These are phyloP conservation scores for Cinnamomum micranthum DNA, from an alignment of 164 flowering plant genomes.

Conservation along the genomic window DNA sequence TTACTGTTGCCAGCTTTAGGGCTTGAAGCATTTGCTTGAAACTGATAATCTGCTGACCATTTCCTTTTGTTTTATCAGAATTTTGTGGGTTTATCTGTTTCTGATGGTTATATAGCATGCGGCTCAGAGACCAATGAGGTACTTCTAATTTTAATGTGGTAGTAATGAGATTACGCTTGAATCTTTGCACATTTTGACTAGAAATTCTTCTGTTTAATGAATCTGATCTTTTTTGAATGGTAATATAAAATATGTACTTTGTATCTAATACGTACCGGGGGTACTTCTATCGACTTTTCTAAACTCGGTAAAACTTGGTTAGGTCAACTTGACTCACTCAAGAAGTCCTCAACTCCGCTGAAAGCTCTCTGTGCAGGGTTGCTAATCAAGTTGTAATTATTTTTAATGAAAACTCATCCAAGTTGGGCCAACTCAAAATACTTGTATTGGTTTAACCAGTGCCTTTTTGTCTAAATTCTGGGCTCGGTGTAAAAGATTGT, in stretches of 20 bases:
- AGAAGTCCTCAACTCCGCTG: too few species aligned
- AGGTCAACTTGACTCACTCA: too few species aligned
- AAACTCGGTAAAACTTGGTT: too few species aligned
- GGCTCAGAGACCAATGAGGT: constrained; percentile 99
- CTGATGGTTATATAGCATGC: constrained; percentile 90
- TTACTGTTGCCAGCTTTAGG: constrained; percentile 1
- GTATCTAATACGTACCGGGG: not conserved
- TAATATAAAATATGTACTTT: not conserved
- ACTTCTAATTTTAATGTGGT: constrained; percentile 6
- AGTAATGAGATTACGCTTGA: not conserved
- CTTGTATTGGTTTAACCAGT: too few species aligned
- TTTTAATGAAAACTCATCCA: too few species aligned
- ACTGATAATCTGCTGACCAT: constrained; percentile 12
- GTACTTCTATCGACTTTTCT: not conserved
- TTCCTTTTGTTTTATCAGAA: constrained; percentile 49
- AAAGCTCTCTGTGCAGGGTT: too few species aligned
- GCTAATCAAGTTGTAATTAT: too few species aligned
- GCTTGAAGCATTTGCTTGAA: not conserved
- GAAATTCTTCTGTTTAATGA: not conserved
- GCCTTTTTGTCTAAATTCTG: too few species aligned
- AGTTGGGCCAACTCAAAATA: too few species aligned
- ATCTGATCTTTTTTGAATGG: not conserved
- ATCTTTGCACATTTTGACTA: not conserved
- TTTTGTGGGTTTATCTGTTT: constrained; percentile 86
- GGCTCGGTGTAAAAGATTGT: too few species aligned